These are phyloP conservation scores for Phytophthora vignae DNA, from an alignment of 352 stramenopile genomes.

Conservation along the genomic window DNA sequence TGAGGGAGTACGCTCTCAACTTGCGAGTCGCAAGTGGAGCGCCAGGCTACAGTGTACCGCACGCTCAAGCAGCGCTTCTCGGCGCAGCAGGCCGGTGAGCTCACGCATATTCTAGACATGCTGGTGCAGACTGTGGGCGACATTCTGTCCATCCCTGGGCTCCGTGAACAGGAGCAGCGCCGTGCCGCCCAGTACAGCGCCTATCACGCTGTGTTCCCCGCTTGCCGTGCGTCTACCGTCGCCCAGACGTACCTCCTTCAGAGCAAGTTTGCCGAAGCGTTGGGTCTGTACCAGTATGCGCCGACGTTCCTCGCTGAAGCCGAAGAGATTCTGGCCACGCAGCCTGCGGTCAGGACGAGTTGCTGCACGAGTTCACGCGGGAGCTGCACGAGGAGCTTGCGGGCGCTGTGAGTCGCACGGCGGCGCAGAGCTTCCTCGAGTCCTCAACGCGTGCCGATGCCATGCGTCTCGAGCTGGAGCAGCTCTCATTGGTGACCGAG, in stretches of 20 bases:
- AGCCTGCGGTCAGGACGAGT: constrained; percentile 65
- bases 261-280: constrained; percentile 72
- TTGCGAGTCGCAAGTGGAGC: constrained; percentile 77
- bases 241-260: constrained; percentile 73
- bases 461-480: constrained; percentile 71
- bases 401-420: constrained; percentile 74
- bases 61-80: constrained; percentile 66
- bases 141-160: constrained; percentile 72
- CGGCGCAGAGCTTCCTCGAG: constrained; percentile 76
- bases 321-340: constrained; percentile 61
- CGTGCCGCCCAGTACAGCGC: constrained; percentile 67
- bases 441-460: constrained; percentile 60
- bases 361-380: constrained; percentile 72
- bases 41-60: constrained; percentile 66
- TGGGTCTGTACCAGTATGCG: constrained; percentile 80
- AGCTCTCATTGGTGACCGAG: constrained; percentile 54
- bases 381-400: constrained; percentile 67
- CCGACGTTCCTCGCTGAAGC: constrained; percentile 65
- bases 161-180: constrained; percentile 62
- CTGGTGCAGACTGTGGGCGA: constrained; percentile 83
- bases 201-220: constrained; percentile 76
- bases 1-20: constrained; percentile 86
- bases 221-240: constrained; percentile 66
- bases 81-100: constrained; percentile 59
- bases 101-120: constrained; percentile 87